Conservation (phyloP, 1,284 basidiomycete species). For the Sporisorium scitamineum region DNA sequence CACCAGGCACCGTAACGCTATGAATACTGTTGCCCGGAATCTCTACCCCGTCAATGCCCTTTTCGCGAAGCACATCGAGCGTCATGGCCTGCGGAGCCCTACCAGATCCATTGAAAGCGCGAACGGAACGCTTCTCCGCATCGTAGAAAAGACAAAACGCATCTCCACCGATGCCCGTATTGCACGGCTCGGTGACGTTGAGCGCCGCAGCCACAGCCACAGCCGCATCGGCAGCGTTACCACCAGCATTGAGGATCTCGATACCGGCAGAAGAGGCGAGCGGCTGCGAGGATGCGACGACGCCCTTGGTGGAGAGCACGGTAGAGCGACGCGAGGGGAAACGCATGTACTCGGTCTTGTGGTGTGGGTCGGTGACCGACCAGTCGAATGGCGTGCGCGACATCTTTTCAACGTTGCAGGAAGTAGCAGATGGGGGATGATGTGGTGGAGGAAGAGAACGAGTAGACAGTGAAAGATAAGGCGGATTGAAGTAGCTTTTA, state of each 20-base stretch:
- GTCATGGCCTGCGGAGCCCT: conserved; percentile 78
- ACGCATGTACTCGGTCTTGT: conserved; percentile 39
- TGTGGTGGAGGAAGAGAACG: neutral
- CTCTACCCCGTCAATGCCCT: conserved; percentile 77
- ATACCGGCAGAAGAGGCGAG: conserved; percentile 88
- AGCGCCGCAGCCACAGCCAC: conserved; percentile 86
- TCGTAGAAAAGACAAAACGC: conserved; percentile 93
- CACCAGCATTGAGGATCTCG: conserved; percentile 87
- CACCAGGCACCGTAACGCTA: conserved; percentile 91
- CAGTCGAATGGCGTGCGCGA: conserved; percentile 42
- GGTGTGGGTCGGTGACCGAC: conserved; percentile 41
- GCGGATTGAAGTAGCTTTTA: neutral
- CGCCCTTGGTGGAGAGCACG: conserved; percentile 77
- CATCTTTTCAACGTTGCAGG: neutral
- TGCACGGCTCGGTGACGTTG: conserved; percentile 74
- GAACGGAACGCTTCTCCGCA: conserved; percentile 81
- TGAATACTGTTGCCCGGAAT: conserved; percentile 74
- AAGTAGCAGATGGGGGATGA: neutral
- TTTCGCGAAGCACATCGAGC: conserved; percentile 79
- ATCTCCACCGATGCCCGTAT: conserved; percentile 76
- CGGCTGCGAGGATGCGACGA: conserved; percentile 90
- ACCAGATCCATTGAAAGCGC: conserved; percentile 87
- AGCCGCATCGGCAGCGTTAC: conserved; percentile 78
- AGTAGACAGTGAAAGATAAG: neutral
- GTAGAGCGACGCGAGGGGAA: conserved; percentile 60